phyloP scores from a whole-genome alignment of 2,329 filamentous ascomycete genomes.

The Fusarium oligoseptatum region DNA sequence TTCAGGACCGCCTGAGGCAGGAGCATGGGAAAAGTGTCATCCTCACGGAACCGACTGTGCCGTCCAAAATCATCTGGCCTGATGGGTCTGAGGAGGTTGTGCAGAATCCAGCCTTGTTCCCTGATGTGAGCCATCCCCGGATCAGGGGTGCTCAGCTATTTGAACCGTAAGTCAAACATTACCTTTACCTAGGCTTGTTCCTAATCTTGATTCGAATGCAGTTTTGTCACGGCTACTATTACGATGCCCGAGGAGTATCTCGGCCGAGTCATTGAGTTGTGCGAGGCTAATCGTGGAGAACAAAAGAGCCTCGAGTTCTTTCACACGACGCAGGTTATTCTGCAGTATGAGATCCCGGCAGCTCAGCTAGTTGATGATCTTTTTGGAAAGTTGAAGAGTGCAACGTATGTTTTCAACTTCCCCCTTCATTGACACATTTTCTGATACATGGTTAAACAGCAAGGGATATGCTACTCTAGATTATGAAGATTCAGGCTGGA shows the following conservation, averaged over 20 bases:
- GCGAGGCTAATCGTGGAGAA: slow-evolving; percentile 87
- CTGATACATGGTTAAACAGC: slow-evolving; percentile 41
- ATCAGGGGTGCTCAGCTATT: slow-evolving; percentile 60
- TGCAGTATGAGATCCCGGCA: slow-evolving; percentile 91
- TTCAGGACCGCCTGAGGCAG: slow-evolving; percentile 93
- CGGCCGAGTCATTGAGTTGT: slow-evolving; percentile 94
- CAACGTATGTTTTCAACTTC: slow-evolving; percentile 64
- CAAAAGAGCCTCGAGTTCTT: slow-evolving; percentile 94
- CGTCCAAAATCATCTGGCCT: slow-evolving; percentile 85
- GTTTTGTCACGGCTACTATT: slow-evolving; percentile 83
- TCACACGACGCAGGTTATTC: slow-evolving; percentile 89
- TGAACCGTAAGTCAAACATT: slow-evolving; percentile 61
- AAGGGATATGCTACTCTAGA: slow-evolving; percentile 97
- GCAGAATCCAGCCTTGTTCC: slow-evolving; percentile 89
- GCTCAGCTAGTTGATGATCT: slow-evolving; percentile 95
- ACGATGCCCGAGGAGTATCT: slow-evolving; percentile 95
- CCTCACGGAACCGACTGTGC: slow-evolving; percentile 95
- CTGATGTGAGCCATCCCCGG: slow-evolving; percentile 70
- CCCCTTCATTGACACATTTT: neutral
- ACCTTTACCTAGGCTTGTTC: too few species aligned
- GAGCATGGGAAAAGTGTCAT: slow-evolving; percentile 96
- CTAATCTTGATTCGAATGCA: slow-evolving; percentile 26
- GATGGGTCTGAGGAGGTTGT: slow-evolving; percentile 84
- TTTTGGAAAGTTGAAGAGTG: slow-evolving; percentile 95
- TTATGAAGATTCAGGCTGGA: slow-evolving; percentile 95